Evolutionary conservation across 768 basidiomycete genomes (phyloP).

Genomic region (Boletus fagicola): DNA sequence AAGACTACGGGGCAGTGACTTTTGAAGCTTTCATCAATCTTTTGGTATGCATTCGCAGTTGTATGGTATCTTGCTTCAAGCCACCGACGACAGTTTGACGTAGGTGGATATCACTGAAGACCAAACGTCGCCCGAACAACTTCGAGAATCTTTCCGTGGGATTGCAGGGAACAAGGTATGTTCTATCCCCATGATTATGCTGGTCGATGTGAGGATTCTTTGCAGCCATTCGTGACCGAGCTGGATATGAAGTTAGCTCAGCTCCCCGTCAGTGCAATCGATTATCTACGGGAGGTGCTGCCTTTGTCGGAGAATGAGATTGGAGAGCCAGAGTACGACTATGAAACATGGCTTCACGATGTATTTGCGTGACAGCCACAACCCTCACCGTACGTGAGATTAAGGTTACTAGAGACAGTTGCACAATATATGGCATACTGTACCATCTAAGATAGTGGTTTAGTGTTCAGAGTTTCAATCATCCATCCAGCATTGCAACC

Average conservation of each 20-base stretch:
- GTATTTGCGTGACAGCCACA: constrained; percentile 57
- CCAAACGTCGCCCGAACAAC: constrained; percentile 87
- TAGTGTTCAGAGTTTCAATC: not conserved
- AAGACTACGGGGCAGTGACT: constrained; percentile 83
- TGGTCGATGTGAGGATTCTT: constrained; percentile 1
- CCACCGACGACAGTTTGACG: constrained; percentile 1
- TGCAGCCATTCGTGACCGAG: constrained; percentile 89
- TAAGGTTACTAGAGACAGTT: not conserved
- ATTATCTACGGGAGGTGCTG: constrained; percentile 83
- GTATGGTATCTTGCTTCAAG: not conserved
- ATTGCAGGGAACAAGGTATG: constrained; percentile 86
- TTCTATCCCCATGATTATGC: not conserved
- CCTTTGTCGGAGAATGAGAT: constrained; percentile 52
- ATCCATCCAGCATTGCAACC: not conserved
- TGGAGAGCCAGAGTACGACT: constrained; percentile 74
- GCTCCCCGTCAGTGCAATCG: constrained; percentile 69
- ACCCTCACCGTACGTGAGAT: not conserved
- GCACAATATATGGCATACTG: not conserved
- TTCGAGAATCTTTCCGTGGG: constrained; percentile 90
- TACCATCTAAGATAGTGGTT: not conserved
- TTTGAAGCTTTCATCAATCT: constrained; percentile 95
- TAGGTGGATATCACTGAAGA: constrained; percentile 97
- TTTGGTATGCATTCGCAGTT: constrained; percentile 52
- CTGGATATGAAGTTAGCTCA: constrained; percentile 84
- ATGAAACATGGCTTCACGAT: constrained; percentile 77